Conservation (phyloP, 169 alveolate species). For the Eimeria maxima region DNA sequence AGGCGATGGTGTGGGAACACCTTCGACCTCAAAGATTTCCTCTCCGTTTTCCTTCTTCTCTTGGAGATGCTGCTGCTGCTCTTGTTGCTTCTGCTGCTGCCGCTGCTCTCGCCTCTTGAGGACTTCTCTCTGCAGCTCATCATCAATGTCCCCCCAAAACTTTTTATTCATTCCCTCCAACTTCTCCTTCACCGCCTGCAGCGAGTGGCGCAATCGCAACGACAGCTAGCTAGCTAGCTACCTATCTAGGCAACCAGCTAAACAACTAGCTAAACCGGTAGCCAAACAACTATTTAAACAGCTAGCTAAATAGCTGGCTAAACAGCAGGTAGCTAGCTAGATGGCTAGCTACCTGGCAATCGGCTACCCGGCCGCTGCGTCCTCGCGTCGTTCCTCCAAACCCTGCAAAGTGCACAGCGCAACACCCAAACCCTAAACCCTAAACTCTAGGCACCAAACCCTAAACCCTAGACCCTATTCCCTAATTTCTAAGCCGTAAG, state of each 20-base stretch:
- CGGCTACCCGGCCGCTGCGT: background rate
- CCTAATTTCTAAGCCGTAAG: too few species aligned
- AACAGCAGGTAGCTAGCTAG: too few species aligned
- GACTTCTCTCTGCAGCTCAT: slow-evolving; percentile 5
- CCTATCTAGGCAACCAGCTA: too few species aligned
- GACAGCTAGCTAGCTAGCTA: too few species aligned
- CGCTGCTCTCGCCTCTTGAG: background rate
- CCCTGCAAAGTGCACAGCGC: too few species aligned
- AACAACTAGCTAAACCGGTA: background rate
- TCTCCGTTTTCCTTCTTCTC: background rate
- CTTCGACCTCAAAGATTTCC: background rate
- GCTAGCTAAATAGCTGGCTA: slow-evolving; percentile 16
- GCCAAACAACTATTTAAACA: background rate
- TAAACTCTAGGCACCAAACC: slow-evolving; percentile 27
- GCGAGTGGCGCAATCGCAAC: background rate
- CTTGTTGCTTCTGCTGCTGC: slow-evolving; percentile 51
- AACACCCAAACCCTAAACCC: background rate
- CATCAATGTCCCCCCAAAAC: slow-evolving; percentile 6
- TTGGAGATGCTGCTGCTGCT: slow-evolving; percentile 53
- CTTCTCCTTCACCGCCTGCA: background rate
- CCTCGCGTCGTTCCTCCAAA: background rate
- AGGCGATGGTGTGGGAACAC: background rate
- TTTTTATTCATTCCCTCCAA: background rate
- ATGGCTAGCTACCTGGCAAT: background rate
- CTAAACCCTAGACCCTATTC: slow-evolving; percentile 17